phyloP scores from a whole-genome alignment of 1,284 basidiomycete genomes.

The Ustilago curta region DNA sequence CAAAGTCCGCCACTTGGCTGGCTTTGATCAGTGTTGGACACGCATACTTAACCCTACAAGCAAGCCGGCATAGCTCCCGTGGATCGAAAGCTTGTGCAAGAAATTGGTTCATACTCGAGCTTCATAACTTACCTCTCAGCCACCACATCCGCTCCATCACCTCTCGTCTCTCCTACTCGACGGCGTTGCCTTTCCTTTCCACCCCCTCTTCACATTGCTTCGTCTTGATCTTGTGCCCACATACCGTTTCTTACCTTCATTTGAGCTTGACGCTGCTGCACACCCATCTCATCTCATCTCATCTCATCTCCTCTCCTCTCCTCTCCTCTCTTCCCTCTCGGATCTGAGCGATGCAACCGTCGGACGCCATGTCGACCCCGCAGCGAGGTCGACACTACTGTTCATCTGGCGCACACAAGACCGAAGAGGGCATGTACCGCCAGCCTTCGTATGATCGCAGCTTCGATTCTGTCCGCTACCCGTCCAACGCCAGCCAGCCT shows the following conservation, averaged over 20 bases:
- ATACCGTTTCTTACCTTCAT: background rate
- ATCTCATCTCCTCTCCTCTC: constrained; percentile 1
- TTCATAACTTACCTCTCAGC: constrained; percentile 6
- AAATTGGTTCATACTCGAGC: background rate
- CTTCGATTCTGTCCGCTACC: constrained; percentile 34
- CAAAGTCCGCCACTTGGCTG: no score
- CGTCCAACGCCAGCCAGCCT: constrained; percentile 42
- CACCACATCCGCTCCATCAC: background rate
- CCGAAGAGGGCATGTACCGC: constrained; percentile 21
- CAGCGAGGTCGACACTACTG: constrained; percentile 23
- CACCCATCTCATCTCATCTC: background rate
- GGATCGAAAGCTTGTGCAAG: background rate
- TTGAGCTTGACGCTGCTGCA: no score
- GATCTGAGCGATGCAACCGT: background rate
- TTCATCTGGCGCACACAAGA: background rate
- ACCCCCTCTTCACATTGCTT: constrained; percentile 1
- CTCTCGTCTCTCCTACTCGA: no score
- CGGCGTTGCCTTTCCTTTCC: background rate
- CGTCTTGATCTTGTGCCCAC: constrained; percentile 1
- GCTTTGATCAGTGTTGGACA: no score
- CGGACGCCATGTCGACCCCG: constrained; percentile 21
- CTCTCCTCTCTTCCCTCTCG: background rate
- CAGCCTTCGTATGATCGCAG: constrained; percentile 24
- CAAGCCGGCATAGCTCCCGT: background rate
- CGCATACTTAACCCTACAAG: no score